A percentile compares a stretch with the other conserved stretches of the same genome.
Evolutionary conservation across 352 stramenopile species (phyloP).

Genomic region (Pythium utonaiense): DNA sequence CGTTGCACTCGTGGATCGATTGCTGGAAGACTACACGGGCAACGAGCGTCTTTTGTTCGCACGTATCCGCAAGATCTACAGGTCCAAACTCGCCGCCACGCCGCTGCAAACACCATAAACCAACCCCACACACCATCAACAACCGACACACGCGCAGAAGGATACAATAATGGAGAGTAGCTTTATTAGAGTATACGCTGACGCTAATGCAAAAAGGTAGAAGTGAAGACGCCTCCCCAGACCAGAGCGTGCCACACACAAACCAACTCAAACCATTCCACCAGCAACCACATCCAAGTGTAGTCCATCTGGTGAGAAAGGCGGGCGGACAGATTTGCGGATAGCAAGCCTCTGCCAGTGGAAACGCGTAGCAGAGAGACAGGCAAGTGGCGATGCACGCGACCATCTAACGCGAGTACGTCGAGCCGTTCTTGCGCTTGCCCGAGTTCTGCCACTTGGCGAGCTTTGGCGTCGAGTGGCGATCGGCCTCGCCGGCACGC

Average conservation of each 20-base stretch:
- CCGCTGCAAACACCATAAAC: not conserved
- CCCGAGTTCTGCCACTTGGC: constrained; percentile 88
- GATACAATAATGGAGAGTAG: constrained; percentile 19
- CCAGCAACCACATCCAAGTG: too few relatives aligned
- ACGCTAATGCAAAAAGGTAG: constrained; percentile 23
- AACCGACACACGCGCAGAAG: too few relatives aligned
- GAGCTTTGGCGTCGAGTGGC: constrained; percentile 76
- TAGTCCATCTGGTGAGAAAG: not conserved
- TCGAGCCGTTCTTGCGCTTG: constrained; percentile 81
- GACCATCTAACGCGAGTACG: constrained; percentile 65
- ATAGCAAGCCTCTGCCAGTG: not conserved
- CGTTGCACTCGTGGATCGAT: constrained; percentile 30
- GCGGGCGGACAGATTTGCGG: too few relatives aligned
- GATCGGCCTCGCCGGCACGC: constrained; percentile 76
- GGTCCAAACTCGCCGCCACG: not conserved
- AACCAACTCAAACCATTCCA: too few relatives aligned
- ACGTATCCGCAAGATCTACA: constrained; percentile 43
- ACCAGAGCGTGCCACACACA: not conserved
- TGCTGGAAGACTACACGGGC: constrained; percentile 49
- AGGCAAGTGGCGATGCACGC: not conserved
- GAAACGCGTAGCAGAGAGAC: not conserved
- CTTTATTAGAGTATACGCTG: constrained; percentile 31
- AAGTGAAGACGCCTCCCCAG: not conserved
- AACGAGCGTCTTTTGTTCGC: constrained; percentile 55
- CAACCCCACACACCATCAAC: too few relatives aligned